These are phyloP conservation scores for Micromonas pusilla DNA, from an alignment of 139 green algal genomes.

Conservation along the genomic window DNA sequence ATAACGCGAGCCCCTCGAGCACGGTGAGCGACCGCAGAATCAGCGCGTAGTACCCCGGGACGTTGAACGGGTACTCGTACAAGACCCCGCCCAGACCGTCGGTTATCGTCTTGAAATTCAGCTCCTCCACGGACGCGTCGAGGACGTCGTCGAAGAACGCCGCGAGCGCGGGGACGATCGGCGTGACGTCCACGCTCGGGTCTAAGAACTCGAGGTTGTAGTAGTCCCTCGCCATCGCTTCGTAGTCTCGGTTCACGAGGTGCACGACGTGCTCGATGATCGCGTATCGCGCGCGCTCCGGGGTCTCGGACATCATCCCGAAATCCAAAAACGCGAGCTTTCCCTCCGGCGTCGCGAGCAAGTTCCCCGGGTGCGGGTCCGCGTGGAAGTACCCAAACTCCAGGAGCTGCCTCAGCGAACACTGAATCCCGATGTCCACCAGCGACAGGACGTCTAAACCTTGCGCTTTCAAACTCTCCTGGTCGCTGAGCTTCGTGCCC, in stretches of 20 bases:
- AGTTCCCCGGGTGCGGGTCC: conserved; percentile 66
- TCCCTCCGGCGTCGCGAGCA: conserved; percentile 76
- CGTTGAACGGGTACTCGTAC: conserved; percentile 75
- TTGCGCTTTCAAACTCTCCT: conserved; percentile 47
- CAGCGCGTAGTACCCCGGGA: conserved; percentile 92
- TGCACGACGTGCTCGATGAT: conserved; percentile 96
- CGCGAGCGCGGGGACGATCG: conserved; percentile 86
- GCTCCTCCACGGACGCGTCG: conserved; percentile 49
- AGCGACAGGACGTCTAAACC: conserved; percentile 84
- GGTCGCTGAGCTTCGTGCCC: conserved; percentile 86
- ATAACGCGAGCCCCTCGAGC: conserved; percentile 69
- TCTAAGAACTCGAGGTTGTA: conserved; percentile 84
- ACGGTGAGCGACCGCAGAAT: conserved; percentile 92
- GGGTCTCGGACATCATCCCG: conserved; percentile 92
- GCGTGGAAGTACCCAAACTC: conserved; percentile 44
- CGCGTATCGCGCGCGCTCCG: conserved; percentile 61
- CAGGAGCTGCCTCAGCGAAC: conserved; percentile 68
- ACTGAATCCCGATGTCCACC: conserved; percentile 76
- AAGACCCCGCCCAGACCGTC: conserved; percentile 90
- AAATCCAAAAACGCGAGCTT: conserved; percentile 87
- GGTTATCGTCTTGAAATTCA: conserved; percentile 96
- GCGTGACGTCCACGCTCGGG: conserved; percentile 79
- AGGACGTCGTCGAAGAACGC: conserved; percentile 95
- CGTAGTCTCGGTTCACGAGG: conserved; percentile 82
- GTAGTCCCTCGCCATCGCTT: conserved; percentile 87